A percentile compares a stretch with the other conserved stretches of the same genome.
These are phyloP conservation scores for Excoecaria agallocha DNA, from an alignment of 345 rosid species.

Conservation along the genomic window DNA sequence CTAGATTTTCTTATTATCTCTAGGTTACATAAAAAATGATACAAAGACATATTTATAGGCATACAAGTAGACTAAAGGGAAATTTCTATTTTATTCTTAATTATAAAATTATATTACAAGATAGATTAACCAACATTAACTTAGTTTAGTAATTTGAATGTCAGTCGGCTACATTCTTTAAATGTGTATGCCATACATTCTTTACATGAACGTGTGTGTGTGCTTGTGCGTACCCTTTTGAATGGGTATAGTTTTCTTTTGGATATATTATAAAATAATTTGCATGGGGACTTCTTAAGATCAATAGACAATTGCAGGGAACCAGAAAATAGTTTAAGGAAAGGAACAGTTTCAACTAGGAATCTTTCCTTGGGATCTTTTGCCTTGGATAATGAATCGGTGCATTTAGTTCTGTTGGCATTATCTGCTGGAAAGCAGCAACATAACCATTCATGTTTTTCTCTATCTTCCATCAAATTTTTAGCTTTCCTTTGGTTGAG, in stretches of 20 bases:
- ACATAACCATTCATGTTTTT: neutral
- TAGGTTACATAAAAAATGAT: too few relatives aligned
- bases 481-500: conserved; percentile 4
- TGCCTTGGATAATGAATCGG: neutral
- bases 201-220: too few relatives aligned
- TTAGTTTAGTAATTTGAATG: neutral
- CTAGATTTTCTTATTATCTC: too few relatives aligned
- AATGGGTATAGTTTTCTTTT: neutral
- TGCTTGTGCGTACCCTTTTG: too few relatives aligned
- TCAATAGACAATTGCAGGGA: neutral
- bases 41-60: too few relatives aligned
- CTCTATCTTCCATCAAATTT: conserved; percentile 4
- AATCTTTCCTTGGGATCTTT: neutral
- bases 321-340: neutral
- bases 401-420: neutral
- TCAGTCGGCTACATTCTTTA: neutral
- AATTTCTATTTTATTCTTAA: too few relatives aligned
- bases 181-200: neutral
- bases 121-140: too few relatives aligned
- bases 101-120: too few relatives aligned
- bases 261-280: neutral
- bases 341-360: neutral
- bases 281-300: neutral
- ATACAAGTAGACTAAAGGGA: too few relatives aligned
- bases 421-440: neutral